phyloP scores from a whole-genome alignment of 495 filamentous ascomycete species.

The Astrothelium macrocarpum region DNA sequence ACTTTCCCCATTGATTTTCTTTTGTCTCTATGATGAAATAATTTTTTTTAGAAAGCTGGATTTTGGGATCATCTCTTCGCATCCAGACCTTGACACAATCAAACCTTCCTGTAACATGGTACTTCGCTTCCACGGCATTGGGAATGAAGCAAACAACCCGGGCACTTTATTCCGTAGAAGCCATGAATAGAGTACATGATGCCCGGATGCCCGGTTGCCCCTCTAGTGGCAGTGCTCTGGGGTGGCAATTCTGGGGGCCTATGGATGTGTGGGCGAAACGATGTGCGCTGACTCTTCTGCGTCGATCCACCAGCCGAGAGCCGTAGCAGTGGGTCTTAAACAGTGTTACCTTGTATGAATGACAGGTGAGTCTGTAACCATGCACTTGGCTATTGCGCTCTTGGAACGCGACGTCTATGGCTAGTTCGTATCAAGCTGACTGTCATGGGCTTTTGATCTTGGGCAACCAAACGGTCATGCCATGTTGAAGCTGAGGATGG shows the following conservation, averaged over 20 bases:
- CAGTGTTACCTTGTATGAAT: not conserved
- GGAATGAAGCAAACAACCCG: not conserved
- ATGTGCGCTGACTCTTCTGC: not conserved
- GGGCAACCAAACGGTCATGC: not conserved
- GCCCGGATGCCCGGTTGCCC: not conserved
- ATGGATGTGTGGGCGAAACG: slow-evolving; percentile 3
- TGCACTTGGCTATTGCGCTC: not conserved
- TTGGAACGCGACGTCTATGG: not conserved
- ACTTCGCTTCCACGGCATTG: not conserved
- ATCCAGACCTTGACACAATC: no score
- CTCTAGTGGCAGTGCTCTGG: not conserved
- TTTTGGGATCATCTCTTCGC: no score
- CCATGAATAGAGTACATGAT: not conserved
- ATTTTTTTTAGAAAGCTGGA: no score
- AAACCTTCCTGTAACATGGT: no score
- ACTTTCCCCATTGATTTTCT: no score
- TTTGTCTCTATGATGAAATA: no score
- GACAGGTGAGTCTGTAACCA: not conserved
- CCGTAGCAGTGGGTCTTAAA: not conserved
- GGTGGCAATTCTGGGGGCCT: not conserved
- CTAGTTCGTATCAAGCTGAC: not conserved
- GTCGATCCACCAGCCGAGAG: not conserved
- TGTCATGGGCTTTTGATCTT: not conserved
- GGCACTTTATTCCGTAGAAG: not conserved
- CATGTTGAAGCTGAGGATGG: not conserved